Evolutionary conservation across 2,329 filamentous ascomycete genomes (phyloP).

Genomic region (Aspergillus flavus): DNA sequence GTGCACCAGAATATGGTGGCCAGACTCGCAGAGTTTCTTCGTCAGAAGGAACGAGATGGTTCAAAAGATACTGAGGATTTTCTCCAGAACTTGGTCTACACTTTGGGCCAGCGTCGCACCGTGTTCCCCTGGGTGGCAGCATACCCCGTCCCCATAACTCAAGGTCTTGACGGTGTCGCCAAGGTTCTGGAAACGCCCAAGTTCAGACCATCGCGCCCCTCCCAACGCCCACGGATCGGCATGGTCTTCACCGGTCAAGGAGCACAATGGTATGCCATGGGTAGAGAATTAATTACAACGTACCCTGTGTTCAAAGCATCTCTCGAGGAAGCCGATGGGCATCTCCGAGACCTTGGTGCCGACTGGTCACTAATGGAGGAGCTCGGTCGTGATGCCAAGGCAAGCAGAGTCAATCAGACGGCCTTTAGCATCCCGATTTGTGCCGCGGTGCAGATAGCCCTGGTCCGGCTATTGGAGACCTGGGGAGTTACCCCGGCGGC

Average conservation of each 20-base stretch:
- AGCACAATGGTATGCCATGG: conserved; percentile 41
- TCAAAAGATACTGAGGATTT: no score
- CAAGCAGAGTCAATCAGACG: conserved; percentile 25
- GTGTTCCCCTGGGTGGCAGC: no score
- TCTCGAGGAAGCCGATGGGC: neutral
- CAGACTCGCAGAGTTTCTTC: no score
- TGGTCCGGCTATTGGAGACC: conserved; percentile 32
- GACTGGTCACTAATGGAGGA: neutral
- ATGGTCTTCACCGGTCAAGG: conserved; percentile 46
- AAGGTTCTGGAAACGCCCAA: neutral
- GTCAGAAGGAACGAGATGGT: no score
- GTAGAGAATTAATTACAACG: conserved; percentile 25
- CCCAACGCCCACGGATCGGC: conserved; percentile 16
- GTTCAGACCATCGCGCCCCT: no score
- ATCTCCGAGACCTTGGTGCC: conserved; percentile 28
- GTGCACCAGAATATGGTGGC: no score
- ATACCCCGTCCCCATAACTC: no score
- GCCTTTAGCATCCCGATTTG: conserved; percentile 33
- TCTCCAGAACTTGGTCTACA: no score
- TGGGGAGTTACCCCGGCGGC: conserved; percentile 26
- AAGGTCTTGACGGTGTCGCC: neutral
- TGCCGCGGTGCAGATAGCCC: conserved; percentile 33
- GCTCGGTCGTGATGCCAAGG: no score
- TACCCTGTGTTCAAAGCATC: neutral
- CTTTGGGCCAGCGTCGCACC: no score